Percentiles rank a stretch among this genome's conserved stretches.
Evolutionary conservation across 202 grass and related monocot genomes (phyloP).

Genomic region (Setaria viridis): DNA sequence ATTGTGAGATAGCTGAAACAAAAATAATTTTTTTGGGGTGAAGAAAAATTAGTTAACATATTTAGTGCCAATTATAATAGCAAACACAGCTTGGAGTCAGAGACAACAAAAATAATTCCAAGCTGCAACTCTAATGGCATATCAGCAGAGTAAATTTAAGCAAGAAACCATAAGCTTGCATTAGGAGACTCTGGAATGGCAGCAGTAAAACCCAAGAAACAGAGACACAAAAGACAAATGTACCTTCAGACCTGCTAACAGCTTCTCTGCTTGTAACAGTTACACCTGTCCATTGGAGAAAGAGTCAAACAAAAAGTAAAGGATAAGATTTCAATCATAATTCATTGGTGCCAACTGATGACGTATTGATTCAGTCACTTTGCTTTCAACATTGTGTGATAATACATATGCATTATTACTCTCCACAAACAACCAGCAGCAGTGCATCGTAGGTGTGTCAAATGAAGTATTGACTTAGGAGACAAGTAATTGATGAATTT

Average conservation of each 20-base stretch:
- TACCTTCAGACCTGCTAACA: slow-evolving; percentile 75
- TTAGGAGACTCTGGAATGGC: not conserved
- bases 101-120: not conserved
- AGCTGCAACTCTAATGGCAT: not conserved
- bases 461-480: not conserved
- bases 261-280: slow-evolving; percentile 63
- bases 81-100: not conserved
- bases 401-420: not conserved
- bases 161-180: not conserved
- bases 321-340: not conserved
- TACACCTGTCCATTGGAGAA: slow-evolving; percentile 63
- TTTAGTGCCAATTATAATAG: not conserved
- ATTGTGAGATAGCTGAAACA: not conserved
- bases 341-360: not conserved
- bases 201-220: not conserved
- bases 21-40: not conserved
- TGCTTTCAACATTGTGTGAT: not conserved
- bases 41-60: not conserved
- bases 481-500: not conserved
- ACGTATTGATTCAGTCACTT: not conserved
- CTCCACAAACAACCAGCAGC: not conserved
- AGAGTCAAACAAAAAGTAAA: slow-evolving; percentile 33
- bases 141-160: not conserved
- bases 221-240: not conserved
- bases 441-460: not conserved